Evolutionary conservation across 108 stramenopile species (phyloP).

Genomic region (Skeletonema costatum): DNA sequence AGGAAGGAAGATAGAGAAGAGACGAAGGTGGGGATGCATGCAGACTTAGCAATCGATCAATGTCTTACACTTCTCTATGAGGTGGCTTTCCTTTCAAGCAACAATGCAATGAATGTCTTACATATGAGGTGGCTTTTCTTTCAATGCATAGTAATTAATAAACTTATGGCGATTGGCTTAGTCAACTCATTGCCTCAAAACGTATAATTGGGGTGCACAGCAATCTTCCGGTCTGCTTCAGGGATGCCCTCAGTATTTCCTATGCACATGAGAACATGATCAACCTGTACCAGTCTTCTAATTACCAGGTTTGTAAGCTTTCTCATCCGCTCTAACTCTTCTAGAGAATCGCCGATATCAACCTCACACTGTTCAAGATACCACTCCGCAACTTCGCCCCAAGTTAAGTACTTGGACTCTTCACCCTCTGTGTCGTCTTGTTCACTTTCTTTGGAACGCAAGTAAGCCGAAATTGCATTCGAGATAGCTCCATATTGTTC

Average conservation of each 20-base stretch:
- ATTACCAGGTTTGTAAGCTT: slow-evolving; percentile 89
- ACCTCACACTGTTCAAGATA: slow-evolving; percentile 82
- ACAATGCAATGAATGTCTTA: too few species aligned
- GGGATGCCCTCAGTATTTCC: slow-evolving; percentile 57
- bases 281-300: slow-evolving; percentile 76
- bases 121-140: too few species aligned
- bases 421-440: slow-evolving; percentile 40
- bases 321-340: slow-evolving; percentile 74
- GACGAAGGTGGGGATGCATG: too few species aligned
- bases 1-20: too few species aligned
- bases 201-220: slow-evolving; percentile 88
- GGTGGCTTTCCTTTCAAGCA: too few species aligned
- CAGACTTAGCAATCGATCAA: too few species aligned
- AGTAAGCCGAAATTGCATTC: slow-evolving; percentile 85
- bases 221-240: slow-evolving; percentile 64
- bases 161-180: too few species aligned
- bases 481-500: slow-evolving; percentile 95
- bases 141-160: too few species aligned
- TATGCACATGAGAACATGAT: slow-evolving; percentile 76
- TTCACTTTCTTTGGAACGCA: slow-evolving; percentile 84
- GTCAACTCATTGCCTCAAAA: not conserved
- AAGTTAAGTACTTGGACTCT: slow-evolving; percentile 59
- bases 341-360: slow-evolving; percentile 84
- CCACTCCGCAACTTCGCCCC: slow-evolving; percentile 88
- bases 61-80: too few species aligned